These are phyloP conservation scores for Saturnispora besseyi DNA, from an alignment of 805 yeast species.

Conservation along the genomic window DNA sequence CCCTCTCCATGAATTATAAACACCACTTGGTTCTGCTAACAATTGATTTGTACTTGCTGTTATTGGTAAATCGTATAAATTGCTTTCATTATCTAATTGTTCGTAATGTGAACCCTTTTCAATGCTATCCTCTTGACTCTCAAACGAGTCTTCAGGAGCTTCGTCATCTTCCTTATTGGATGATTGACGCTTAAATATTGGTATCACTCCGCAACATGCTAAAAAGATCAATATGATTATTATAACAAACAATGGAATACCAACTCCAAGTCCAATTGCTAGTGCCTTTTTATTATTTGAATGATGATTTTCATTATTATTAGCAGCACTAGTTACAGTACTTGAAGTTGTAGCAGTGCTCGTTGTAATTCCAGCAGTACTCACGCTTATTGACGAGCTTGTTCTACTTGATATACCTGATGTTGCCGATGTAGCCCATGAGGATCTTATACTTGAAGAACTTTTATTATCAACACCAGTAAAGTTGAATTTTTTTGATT, in stretches of 20 bases:
- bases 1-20: conserved; percentile 55
- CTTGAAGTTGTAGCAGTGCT: conserved; percentile 18
- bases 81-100: conserved; percentile 36
- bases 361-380: conserved; percentile 14
- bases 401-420: background rate
- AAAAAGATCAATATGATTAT: conserved; percentile 41
- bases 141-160: conserved; percentile 16
- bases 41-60: conserved; percentile 33
- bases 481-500: conserved; percentile 41
- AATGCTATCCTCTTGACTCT: conserved; percentile 17
- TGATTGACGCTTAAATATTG: conserved; percentile 25
- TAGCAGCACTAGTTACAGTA: conserved; percentile 23
- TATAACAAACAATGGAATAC: conserved; percentile 54
- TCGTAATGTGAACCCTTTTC: conserved; percentile 41
- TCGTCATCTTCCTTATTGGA: conserved; percentile 23
- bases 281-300: conserved; percentile 35
- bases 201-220: conserved; percentile 40
- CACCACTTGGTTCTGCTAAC: conserved; percentile 15
- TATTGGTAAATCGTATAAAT: background rate
- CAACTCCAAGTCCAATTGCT: conserved; percentile 91
- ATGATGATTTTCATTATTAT: conserved; percentile 7
- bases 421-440: conserved; percentile 15
- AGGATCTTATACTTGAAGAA: conserved; percentile 19
- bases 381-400: background rate
- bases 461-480: conserved; percentile 36